These are phyloP conservation scores for Apiospora pterosperma DNA, from an alignment of 2,329 filamentous ascomycete species.

Conservation along the genomic window DNA sequence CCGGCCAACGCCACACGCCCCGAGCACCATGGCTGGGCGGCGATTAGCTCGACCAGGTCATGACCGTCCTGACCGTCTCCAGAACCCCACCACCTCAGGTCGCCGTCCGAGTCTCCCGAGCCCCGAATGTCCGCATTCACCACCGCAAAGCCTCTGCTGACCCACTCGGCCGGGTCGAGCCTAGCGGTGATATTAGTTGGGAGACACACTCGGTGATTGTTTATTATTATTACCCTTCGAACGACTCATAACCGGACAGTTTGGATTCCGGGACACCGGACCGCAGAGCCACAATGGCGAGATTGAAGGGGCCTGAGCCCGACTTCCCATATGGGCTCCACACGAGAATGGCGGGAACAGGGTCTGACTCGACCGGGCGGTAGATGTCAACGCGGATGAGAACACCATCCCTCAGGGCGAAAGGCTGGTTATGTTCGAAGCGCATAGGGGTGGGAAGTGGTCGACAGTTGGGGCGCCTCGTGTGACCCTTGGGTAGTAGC, in stretches of 20 bases:
- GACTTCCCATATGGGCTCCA: conserved; percentile 27
- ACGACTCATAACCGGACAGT: conserved; percentile 19
- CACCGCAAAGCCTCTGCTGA: conserved; percentile 24
- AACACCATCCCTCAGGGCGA: conserved; percentile 23
- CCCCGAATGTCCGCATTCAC: conserved; percentile 27
- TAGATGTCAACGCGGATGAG: conserved; percentile 23
- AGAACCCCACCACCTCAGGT: conserved; percentile 20
- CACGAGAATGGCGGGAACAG: conserved; percentile 23
- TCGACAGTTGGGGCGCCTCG: background rate
- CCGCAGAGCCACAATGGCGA: conserved; percentile 12
- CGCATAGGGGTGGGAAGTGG: background rate
- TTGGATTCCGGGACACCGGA: conserved; percentile 12
- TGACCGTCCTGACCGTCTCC: conserved; percentile 23
- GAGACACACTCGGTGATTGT: no score
- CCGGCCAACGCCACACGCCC: conserved; percentile 14
- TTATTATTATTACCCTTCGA: background rate
- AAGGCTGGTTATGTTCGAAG: conserved; percentile 20
- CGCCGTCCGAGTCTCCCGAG: conserved; percentile 22
- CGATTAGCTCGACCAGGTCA: conserved; percentile 19
- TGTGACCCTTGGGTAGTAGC: background rate
- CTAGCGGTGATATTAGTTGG: conserved; percentile 9
- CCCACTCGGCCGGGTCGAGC: conserved; percentile 27
- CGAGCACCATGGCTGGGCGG: conserved; percentile 22
- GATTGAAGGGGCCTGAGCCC: conserved; percentile 13
- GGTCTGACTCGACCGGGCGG: conserved; percentile 14